Percentiles rank a stretch among this genome's conserved stretches.
phyloP scores from a whole-genome alignment of 2,329 filamentous ascomycete species.

The Scytalidium lignicola region DNA sequence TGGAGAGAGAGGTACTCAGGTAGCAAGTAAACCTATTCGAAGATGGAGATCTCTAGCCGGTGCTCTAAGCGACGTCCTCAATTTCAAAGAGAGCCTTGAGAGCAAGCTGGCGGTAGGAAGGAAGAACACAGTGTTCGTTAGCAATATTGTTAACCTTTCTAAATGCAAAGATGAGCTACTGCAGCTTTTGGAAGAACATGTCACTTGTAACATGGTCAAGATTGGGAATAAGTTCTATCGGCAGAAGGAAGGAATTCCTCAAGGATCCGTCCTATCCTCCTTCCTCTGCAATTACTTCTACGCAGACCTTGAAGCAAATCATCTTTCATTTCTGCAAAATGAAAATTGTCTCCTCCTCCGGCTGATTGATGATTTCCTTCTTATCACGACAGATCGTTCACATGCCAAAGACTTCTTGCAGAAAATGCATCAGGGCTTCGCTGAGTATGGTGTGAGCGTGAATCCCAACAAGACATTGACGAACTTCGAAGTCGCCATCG shows the following conservation, averaged over 20 bases:
- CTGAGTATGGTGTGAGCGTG: constrained; percentile 74
- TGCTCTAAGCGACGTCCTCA: constrained; percentile 18
- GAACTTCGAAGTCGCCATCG: constrained; percentile 68
- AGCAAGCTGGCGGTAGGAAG: constrained; percentile 27
- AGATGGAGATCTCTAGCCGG: constrained; percentile 25
- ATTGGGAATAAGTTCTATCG: constrained; percentile 85
- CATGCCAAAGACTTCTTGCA: constrained; percentile 70
- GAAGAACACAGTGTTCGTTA: constrained; percentile 70
- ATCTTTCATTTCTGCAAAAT: constrained; percentile 60
- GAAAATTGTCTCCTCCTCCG: constrained; percentile 66
- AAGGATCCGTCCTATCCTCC: constrained; percentile 84
- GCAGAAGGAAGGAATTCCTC: constrained; percentile 85
- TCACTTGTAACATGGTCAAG: constrained; percentile 80
- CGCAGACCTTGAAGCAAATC: constrained; percentile 70
- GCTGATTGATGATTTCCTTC: constrained; percentile 87
- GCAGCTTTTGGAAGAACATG: constrained; percentile 68
- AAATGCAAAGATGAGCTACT: constrained; percentile 58
- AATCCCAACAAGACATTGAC: constrained; percentile 74
- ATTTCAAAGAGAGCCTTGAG: constrained; percentile 25
- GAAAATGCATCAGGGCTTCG: constrained; percentile 73
- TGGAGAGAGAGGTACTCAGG: constrained; percentile 2
- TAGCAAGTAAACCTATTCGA: constrained; percentile 18
- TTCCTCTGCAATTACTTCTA: constrained; percentile 96
- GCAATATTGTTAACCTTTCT: constrained; percentile 54
- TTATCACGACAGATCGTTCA: constrained; percentile 66